These are phyloP conservation scores for Tylopilus sp. DNA, from an alignment of 1,284 basidiomycete species.

Conservation along the genomic window DNA sequence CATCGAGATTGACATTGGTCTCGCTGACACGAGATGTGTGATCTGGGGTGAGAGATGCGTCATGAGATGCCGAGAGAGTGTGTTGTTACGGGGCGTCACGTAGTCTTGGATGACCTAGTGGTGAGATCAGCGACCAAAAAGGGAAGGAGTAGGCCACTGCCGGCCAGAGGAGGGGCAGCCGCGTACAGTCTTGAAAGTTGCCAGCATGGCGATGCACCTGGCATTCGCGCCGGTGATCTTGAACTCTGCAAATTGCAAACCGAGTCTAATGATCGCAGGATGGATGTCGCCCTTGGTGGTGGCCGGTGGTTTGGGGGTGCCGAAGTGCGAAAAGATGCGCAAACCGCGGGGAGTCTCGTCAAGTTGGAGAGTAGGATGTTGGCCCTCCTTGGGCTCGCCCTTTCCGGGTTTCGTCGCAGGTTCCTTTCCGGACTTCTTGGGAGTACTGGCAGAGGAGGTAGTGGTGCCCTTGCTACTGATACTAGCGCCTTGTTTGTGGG, in stretches of 20 bases:
- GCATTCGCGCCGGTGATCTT: slow-evolving; percentile 86
- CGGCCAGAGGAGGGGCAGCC: neutral
- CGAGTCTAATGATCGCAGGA: slow-evolving; percentile 73
- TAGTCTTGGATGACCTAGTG: slow-evolving; percentile 83
- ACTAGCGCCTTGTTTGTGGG: slow-evolving; percentile 18
- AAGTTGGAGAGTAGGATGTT: slow-evolving; percentile 18
- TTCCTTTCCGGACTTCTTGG: slow-evolving; percentile 23
- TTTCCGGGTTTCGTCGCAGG: slow-evolving; percentile 16
- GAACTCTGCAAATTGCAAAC: slow-evolving; percentile 80
- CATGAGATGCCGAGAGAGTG: slow-evolving; percentile 83
- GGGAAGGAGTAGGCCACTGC: neutral
- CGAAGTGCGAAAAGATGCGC: slow-evolving; percentile 81
- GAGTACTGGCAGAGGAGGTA: slow-evolving; percentile 8
- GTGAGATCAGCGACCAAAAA: slow-evolving; percentile 6
- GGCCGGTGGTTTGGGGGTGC: slow-evolving; percentile 59
- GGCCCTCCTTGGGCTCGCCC: slow-evolving; percentile 26
- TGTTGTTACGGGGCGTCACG: slow-evolving; percentile 76
- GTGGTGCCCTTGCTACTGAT: slow-evolving; percentile 18
- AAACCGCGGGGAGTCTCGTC: slow-evolving; percentile 50
- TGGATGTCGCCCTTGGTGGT: slow-evolving; percentile 78
- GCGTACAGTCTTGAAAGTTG: slow-evolving; percentile 77
- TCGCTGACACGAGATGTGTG: slow-evolving; percentile 78
- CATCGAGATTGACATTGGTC: slow-evolving; percentile 94
- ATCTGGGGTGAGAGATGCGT: slow-evolving; percentile 90
- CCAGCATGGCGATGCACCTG: slow-evolving; percentile 82